A percentile compares a stretch with the other conserved stretches of the same genome.
These are phyloP conservation scores for Betula pendula DNA, from an alignment of 306 rosid species.

Conservation along the genomic window DNA sequence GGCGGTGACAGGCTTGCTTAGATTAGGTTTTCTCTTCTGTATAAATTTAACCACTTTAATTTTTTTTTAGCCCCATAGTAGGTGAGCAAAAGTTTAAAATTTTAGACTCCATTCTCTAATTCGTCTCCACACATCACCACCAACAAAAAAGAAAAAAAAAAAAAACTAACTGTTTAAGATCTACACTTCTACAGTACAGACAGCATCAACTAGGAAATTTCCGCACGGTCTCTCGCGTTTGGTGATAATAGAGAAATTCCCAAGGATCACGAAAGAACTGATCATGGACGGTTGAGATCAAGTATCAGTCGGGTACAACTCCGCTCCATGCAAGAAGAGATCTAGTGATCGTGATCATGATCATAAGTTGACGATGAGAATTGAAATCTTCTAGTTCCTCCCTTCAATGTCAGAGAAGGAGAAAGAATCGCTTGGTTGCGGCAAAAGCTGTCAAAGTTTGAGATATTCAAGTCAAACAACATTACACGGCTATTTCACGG, in stretches of 20 bases:
- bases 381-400: conserved; percentile 37
- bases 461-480: conserved; percentile 50
- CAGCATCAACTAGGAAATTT: conserved; percentile 22
- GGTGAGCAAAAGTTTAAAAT: too few species aligned
- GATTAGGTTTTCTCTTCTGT: too few species aligned
- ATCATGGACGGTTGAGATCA: conserved; percentile 23
- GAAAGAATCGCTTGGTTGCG: conserved; percentile 62
- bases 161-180: too few species aligned
- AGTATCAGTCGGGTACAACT: conserved; percentile 9
- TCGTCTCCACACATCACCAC: too few species aligned
- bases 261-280: conserved; percentile 6
- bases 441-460: conserved; percentile 37
- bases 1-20: too few species aligned
- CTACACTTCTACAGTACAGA: conserved; percentile 27
- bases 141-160: too few species aligned
- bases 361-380: conserved; percentile 17
- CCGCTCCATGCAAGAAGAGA: conserved; percentile 32
- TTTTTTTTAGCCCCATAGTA: too few species aligned
- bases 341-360: not conserved
- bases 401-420: conserved; percentile 39
- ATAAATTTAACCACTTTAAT: too few species aligned
- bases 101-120: too few species aligned
- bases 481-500: conserved; percentile 38
- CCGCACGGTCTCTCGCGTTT: conserved; percentile 1
- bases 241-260: not conserved